These are phyloP conservation scores for Rhizopus stolonifer DNA, from an alignment of 371 early-diverging fungal species.

Conservation along the genomic window DNA sequence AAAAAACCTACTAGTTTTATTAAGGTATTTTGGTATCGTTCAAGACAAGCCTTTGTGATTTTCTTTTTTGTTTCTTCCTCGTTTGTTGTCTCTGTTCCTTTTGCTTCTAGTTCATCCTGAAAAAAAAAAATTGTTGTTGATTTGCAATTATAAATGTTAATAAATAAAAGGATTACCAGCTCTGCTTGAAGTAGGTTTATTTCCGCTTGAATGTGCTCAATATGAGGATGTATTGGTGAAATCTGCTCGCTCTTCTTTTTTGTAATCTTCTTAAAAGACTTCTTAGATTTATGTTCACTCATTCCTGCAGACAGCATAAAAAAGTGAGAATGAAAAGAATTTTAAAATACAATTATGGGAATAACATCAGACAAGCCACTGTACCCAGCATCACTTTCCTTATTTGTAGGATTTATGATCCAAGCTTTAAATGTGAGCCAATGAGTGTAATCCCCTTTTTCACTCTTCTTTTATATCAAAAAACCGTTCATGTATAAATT, in stretches of 20 bases:
- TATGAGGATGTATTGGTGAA: slow-evolving; percentile 16
- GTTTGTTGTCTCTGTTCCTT: slow-evolving; percentile 11
- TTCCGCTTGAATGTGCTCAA: slow-evolving; percentile 27
- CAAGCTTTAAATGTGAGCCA: too few relatives aligned
- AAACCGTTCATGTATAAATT: background rate
- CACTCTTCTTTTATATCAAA: slow-evolving; percentile 1
- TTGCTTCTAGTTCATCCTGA: slow-evolving; percentile 3
- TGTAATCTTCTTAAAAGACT: background rate
- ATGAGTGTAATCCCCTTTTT: background rate
- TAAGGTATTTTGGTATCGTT: slow-evolving; percentile 6
- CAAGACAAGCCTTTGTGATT: slow-evolving; percentile 7
- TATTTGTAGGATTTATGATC: too few relatives aligned
- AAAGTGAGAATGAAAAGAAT: slow-evolving; percentile 5
- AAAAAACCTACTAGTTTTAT: slow-evolving; percentile 3
- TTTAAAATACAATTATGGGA: background rate
- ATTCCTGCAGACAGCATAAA: background rate
- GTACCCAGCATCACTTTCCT: background rate
- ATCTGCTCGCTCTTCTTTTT: background rate
- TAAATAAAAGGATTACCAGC: slow-evolving; percentile 24
- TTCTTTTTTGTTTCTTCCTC: slow-evolving; percentile 2
- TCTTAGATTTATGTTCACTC: background rate
- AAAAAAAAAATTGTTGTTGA: background rate
- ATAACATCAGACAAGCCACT: background rate
- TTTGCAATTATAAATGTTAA: background rate
- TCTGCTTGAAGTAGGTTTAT: slow-evolving; percentile 23